Evolutionary conservation across 768 basidiomycete genomes (phyloP).

Genomic region (Boletus patriciae): DNA sequence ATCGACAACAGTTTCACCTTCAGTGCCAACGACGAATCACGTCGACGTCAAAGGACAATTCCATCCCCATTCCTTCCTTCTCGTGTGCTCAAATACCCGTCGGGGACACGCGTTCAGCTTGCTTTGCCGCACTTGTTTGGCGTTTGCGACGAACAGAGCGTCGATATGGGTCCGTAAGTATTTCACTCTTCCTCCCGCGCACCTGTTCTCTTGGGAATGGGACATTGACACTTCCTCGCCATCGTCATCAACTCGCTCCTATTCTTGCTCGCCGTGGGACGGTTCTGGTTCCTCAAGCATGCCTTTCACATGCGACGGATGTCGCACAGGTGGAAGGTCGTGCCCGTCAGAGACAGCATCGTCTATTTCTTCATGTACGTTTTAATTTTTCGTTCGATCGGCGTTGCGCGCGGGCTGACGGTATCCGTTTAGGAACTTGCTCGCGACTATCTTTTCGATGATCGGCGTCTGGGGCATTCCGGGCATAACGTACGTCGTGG

Average conservation of each 20-base stretch:
- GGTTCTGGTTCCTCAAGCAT: slow-evolving; percentile 14
- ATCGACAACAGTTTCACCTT: too few species aligned
- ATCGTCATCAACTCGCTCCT: slow-evolving; percentile 13
- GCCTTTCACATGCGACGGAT: slow-evolving; percentile 9
- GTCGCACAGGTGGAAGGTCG: slow-evolving; percentile 7
- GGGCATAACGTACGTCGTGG: slow-evolving; percentile 6
- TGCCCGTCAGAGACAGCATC: slow-evolving; percentile 19
- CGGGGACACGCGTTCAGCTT: too few species aligned
- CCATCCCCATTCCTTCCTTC: too few species aligned
- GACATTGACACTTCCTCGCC: slow-evolving; percentile 2
- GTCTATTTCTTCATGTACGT: slow-evolving; percentile 22
- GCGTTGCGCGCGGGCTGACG: not conserved
- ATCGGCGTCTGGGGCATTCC: slow-evolving; percentile 15
- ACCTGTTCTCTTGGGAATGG: not conserved
- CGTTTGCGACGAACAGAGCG: too few species aligned
- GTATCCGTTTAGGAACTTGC: slow-evolving; percentile 8
- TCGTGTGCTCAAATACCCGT: too few species aligned
- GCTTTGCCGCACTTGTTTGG: too few species aligned
- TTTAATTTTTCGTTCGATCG: not conserved
- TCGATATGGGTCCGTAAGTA: not conserved
- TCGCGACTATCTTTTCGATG: slow-evolving; percentile 18
- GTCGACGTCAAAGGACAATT: too few species aligned
- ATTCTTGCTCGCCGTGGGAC: slow-evolving; percentile 15
- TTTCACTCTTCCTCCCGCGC: slow-evolving; percentile 14
- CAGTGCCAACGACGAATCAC: too few species aligned